Evolutionary conservation across 2,329 filamentous ascomycete genomes (phyloP), one percentile per base, ranked within the genome.

Genomic region (Alternaria infectoria): DNA sequence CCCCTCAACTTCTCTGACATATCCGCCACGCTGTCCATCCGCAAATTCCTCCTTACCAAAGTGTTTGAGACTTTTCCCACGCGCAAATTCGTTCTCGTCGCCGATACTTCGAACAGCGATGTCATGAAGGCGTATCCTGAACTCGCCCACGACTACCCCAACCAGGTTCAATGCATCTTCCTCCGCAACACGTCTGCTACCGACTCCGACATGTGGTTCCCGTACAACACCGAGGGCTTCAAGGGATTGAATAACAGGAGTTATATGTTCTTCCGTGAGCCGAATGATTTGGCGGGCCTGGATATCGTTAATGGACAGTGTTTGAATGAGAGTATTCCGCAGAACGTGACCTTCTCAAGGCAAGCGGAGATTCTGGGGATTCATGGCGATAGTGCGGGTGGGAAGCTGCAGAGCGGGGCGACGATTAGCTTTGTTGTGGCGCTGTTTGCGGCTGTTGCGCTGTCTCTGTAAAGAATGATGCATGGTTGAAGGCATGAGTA

Each of bases 1-100:
- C 91, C 92, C 0, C 85, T 94, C 19, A 93, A 94, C 83, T 93
- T 94, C 81, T 90, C 87, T n/a, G 90, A 93, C 67, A 83, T 91
- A 12, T 83, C 81, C n/a, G 91, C 89, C 5, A 93, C 91, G 0
- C 84, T 93, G 40, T 86, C 86, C 6, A 91, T 93, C 74, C 89
- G 92, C 51, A 86, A 86, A 61, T 91, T 84, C 78, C 84, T 94
- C 2, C 86, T 94, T 15, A 84, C 88, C 65, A 91, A 90, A 77
- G 83, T 93, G 66, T 92, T 94, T 77, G 83, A 89, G 76, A 93
- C 91, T 0, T 94, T 90, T 74, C 92, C 92, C 0, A 72, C 89
- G 69, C 86, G 92, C 46, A 91, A 91, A 69, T 94, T 94, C 74
- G 86, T 94, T 63, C 85, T 94, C 10, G 82, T 94, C 3, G 92